Evolutionary conservation across 2,329 filamentous ascomycete genomes (phyloP).

Genomic region (Sporothrix pallida): DNA sequence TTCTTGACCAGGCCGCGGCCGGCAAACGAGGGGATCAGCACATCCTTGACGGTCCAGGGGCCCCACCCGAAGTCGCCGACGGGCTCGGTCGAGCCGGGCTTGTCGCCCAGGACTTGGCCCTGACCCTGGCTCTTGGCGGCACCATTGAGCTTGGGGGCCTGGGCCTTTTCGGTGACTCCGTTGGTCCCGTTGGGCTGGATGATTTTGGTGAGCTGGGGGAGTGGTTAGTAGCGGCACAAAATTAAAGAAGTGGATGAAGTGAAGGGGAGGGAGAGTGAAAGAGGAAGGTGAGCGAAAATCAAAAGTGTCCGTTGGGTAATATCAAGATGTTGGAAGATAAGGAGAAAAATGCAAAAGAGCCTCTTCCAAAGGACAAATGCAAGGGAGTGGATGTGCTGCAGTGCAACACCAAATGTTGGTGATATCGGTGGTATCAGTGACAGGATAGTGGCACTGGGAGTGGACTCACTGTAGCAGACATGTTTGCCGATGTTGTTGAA

Average conservation of each 20-base stretch:
- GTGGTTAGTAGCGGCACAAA: no score
- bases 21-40: neutral
- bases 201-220: neutral
- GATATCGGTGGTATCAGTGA: no score
- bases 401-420: no score
- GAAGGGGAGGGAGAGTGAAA: neutral
- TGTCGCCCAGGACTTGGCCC: neutral
- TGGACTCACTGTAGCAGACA: neutral
- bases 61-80: neutral
- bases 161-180: neutral
- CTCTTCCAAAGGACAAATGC: no score
- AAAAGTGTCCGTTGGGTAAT: no score
- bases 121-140: neutral
- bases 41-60: constrained; percentile 8
- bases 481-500: neutral
- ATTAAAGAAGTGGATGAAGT: neutral
- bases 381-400: no score
- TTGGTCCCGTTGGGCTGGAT: neutral
- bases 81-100: neutral
- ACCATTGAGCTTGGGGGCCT: neutral
- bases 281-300: neutral
- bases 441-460: neutral
- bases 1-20: neutral
- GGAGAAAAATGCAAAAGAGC: no score
- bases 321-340: no score